Conservation (phyloP, 2,329 filamentous ascomycete species). For the Chaetomium sp. region DNA sequence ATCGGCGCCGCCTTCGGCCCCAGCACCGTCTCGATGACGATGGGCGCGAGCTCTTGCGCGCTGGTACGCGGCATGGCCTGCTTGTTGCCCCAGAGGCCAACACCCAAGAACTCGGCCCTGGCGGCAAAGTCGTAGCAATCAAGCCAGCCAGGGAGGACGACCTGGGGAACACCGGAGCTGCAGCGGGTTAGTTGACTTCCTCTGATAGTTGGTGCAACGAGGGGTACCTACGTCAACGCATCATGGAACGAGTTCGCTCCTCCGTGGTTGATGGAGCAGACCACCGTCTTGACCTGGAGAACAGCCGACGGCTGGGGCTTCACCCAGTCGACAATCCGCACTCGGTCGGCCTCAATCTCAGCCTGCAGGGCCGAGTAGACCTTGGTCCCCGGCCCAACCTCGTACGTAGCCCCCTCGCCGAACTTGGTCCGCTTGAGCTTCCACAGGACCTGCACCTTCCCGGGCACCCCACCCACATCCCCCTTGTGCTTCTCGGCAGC, state of each 20-base stretch:
- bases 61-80: conserved; percentile 28
- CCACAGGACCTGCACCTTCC: conserved; percentile 45
- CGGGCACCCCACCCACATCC: not conserved
- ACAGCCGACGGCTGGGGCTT: conserved; percentile 43
- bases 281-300: conserved; percentile 43
- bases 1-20: conserved; percentile 17
- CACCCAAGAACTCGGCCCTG: conserved; percentile 47
- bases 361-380: conserved; percentile 34
- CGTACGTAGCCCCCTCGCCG: not conserved
- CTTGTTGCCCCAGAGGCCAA: conserved; percentile 42
- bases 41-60: conserved; percentile 26
- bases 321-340: conserved; percentile 47
- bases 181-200: not conserved
- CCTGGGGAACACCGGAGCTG: conserved; percentile 50
- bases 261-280: conserved; percentile 50
- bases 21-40: conserved; percentile 28
- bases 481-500: conserved; percentile 14
- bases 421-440: conserved; percentile 37
- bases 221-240: conserved; percentile 40
- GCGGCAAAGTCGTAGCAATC: conserved; percentile 52
- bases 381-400: conserved; percentile 1
- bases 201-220: not conserved
- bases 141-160: conserved; percentile 49
- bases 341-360: conserved; percentile 37
- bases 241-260: conserved; percentile 50